Evolutionary conservation across 768 basidiomycete genomes (phyloP), one percentile per base, ranked within the genome.

Genomic region (Mycena chlorophos): DNA sequence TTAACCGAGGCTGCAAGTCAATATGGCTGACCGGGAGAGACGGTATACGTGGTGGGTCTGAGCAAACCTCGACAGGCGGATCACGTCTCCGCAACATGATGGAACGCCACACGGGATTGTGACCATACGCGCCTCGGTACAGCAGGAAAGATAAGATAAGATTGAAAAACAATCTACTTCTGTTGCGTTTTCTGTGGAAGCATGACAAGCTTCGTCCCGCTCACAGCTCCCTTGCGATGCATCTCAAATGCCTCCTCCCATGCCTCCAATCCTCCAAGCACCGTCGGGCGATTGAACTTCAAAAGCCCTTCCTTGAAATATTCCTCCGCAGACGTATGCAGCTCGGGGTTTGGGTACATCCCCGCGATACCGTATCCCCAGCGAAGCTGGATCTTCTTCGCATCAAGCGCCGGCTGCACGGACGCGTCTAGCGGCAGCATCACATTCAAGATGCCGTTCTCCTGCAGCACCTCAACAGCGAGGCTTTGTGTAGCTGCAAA

Each of bases 241-340:
- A 57, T 46, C 5, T 27, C 34, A 26, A 57, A 57, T 0, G 20
- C 52, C 19, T 52, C 52, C 27, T 47, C 52, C 56, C 56, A 57
- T 0, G 47, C 51, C 6, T 25, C 20, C 13, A 57, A 28, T 31
- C 56, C 56, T 8, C 56, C 56, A 2, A 57, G 29, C 20, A 57
- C 48, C 3, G 39, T 53, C 3, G 31, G 1, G 25, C 48, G 28
- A 38, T 57, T 53, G 29, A 49, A 53, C 25, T 49, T 53, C 38
- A 57, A 1, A 17, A 53, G 20, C 23, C 40, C 47, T 3, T 48
- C 45, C 30, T 48, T 40, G 38, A 50, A 3, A 23, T 38, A 50
- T 1, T 46, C 51, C 19, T 48, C 39, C 25, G 52, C 40, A 2
- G 47, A 14, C 14, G 52, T 20, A 51, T 51, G 53, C n/a, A 57